Evolutionary conservation across 306 rosid species (phyloP).

Genomic region (Corylus avellana): DNA sequence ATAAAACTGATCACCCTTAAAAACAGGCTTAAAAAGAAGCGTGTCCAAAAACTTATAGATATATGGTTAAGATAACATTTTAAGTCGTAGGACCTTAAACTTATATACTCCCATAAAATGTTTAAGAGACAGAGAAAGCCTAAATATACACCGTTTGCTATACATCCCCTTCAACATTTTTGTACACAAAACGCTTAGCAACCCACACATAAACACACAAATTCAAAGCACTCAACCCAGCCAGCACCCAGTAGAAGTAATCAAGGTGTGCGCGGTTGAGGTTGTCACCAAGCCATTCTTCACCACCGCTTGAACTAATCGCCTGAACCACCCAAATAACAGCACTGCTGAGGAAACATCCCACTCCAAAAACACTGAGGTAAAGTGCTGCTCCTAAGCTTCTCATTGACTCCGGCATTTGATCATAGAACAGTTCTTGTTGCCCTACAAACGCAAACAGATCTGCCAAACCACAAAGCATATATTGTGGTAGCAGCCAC

Average conservation of each 20-base stretch:
- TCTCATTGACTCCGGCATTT: too few species aligned
- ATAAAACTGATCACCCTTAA: too few species aligned
- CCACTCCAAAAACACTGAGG: too few species aligned
- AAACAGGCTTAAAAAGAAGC: too few species aligned
- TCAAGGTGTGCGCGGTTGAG: constrained; percentile 43
- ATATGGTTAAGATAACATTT: too few species aligned
- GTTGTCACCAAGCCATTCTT: constrained; percentile 41
- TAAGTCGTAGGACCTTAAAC: too few species aligned
- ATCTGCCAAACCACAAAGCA: constrained; percentile 23
- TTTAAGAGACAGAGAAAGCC: too few species aligned
- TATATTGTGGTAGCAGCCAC: constrained; percentile 55
- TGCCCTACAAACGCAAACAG: constrained; percentile 32
- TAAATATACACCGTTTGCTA: too few species aligned
- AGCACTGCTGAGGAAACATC: constrained; percentile 6
- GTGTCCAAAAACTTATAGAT: too few species aligned
- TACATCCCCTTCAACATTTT: constrained; percentile 22
- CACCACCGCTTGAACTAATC: too few species aligned
- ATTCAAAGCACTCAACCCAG: constrained; percentile 34
- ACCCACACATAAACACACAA: constrained; percentile 32
- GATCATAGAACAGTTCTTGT: constrained; percentile 34
- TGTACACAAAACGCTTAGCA: constrained; percentile 40
- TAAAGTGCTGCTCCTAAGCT: too few species aligned
- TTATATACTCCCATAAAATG: too few species aligned
- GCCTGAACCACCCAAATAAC: constrained; percentile 8
- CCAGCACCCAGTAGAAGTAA: constrained; percentile 44